These are phyloP conservation scores for Solanum ossicruentum DNA, from an alignment of 257 asterid genomes.

Conservation along the genomic window DNA sequence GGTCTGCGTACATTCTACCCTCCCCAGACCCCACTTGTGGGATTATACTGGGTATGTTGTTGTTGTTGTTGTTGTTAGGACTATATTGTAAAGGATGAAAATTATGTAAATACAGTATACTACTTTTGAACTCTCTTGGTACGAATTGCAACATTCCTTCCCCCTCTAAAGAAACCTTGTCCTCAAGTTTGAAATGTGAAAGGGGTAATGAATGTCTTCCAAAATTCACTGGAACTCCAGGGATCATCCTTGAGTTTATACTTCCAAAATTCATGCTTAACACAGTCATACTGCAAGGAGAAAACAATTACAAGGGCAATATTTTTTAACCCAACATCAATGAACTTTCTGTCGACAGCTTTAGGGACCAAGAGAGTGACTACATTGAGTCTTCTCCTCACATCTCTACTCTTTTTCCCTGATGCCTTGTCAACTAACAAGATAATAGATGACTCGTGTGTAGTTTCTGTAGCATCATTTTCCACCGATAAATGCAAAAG, in stretches of 20 bases:
- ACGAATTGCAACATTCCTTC: background rate
- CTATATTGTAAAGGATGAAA: no score
- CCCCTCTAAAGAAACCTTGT: background rate
- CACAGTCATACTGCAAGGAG: background rate
- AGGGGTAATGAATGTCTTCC: background rate
- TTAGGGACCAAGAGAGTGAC: background rate
- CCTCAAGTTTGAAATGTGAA: background rate
- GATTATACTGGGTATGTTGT: no score
- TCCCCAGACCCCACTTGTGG: no score
- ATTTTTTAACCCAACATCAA: background rate
- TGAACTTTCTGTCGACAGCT: background rate
- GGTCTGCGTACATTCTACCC: no score
- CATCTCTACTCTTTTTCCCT: background rate
- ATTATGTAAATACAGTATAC: background rate
- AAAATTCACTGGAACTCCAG: background rate
- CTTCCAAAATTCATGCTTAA: background rate
- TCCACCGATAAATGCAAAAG: background rate
- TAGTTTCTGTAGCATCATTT: background rate
- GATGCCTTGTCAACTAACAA: background rate
- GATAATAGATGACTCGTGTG: background rate
- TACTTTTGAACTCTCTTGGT: background rate
- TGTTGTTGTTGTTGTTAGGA: no score
- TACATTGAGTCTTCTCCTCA: background rate
- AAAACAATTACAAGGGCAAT: background rate
- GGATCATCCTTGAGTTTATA: background rate